phyloP scores from a whole-genome alignment of 2,329 filamentous ascomycete species.

The Grosmannia clavigera region DNA sequence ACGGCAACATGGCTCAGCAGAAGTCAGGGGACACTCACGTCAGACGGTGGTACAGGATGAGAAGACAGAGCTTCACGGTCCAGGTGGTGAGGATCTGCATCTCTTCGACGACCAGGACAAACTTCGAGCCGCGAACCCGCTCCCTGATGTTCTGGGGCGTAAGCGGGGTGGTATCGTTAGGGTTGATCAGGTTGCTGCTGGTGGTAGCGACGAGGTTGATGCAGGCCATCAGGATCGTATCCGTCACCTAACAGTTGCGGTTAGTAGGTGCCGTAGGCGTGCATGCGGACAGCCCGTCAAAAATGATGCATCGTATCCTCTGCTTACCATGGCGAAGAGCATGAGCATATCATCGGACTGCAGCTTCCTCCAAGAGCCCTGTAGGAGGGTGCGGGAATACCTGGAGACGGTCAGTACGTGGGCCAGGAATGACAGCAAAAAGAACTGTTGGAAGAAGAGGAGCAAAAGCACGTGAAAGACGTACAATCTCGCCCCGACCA shows the following conservation, averaged over 20 bases:
- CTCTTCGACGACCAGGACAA: constrained; percentile 49
- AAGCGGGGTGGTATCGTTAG: constrained; percentile 28
- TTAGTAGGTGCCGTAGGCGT: background rate
- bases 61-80: constrained; percentile 42
- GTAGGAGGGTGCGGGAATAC: constrained; percentile 1
- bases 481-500: constrained; percentile 1
- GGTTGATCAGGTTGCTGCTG: constrained; percentile 47
- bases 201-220: constrained; percentile 43
- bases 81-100: constrained; percentile 48
- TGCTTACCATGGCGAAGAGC: constrained; percentile 2
- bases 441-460: background rate
- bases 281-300: background rate
- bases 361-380: constrained; percentile 1
- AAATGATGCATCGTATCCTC: background rate
- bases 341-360: constrained; percentile 3
- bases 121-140: constrained; percentile 43
- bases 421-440: background rate
- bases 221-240: constrained; percentile 40
- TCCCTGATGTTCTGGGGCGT: constrained; percentile 30
- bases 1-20: background rate
- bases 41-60: constrained; percentile 44
- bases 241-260: constrained; percentile 22
- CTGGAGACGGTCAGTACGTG: background rate
- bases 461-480: background rate
- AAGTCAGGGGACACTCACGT: constrained; percentile 24